Evolutionary conservation across 805 yeast species (phyloP).

Genomic region (Candida koratica): DNA sequence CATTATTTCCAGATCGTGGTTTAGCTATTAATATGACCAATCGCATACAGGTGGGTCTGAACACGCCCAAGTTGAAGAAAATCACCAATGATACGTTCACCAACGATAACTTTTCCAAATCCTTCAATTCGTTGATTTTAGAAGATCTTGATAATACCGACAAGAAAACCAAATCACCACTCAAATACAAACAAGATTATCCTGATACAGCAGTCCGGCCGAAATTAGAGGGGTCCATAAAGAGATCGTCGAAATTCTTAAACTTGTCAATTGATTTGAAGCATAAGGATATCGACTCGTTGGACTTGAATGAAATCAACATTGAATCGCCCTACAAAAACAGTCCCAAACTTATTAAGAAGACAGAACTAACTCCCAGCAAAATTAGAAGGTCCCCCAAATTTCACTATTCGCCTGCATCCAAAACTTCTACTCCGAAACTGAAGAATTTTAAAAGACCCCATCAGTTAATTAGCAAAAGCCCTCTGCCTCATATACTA

Average conservation of each 20-base stretch:
- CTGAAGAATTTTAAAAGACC: constrained; percentile 41
- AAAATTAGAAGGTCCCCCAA: constrained; percentile 14
- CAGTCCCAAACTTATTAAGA: constrained; percentile 1
- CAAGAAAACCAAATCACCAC: constrained; percentile 36
- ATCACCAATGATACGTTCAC: constrained; percentile 22
- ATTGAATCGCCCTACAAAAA: constrained; percentile 15
- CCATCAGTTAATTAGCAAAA: constrained; percentile 40
- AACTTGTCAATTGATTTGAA: constrained; percentile 34
- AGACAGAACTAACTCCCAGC: constrained; percentile 3
- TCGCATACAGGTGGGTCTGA: constrained; percentile 28
- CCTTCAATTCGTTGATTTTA: constrained; percentile 40
- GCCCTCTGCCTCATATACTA: constrained; percentile 34
- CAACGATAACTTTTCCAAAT: constrained; percentile 37
- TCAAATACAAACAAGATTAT: constrained; percentile 33
- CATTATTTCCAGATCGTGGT: no score
- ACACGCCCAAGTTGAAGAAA: constrained; percentile 8
- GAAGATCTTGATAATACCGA: constrained; percentile 9
- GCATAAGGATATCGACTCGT: constrained; percentile 10
- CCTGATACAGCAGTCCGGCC: not conserved
- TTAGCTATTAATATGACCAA: constrained; percentile 13
- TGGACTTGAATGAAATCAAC: constrained; percentile 25
- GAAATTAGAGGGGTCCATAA: constrained; percentile 21
- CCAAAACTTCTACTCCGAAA: constrained; percentile 14
- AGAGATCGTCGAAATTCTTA: constrained; percentile 40
- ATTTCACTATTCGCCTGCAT: constrained; percentile 1